phyloP scores from a whole-genome alignment of 2,329 filamentous ascomycete genomes.

The Diaporthe humulicola region DNA sequence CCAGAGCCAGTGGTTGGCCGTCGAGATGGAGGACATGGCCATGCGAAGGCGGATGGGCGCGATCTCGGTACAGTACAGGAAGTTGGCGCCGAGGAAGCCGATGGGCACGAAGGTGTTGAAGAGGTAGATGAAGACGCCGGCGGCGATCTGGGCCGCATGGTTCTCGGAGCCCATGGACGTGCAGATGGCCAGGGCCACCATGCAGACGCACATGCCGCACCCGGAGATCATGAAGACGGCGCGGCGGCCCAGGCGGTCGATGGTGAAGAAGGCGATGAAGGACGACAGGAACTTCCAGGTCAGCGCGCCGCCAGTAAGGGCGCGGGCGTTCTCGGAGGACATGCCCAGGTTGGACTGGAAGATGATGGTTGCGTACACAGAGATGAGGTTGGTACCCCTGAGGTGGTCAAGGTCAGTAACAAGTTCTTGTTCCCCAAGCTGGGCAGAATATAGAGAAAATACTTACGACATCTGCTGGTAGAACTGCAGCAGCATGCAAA shows the following conservation, averaged over 20 bases:
- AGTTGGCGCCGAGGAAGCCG: conserved; percentile 71
- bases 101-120: conserved; percentile 73
- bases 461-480: conserved; percentile 60
- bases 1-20: conserved; percentile 67
- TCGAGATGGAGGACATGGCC: conserved; percentile 68
- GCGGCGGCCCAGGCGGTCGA: conserved; percentile 64
- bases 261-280: conserved; percentile 62
- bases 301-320: conserved; percentile 62
- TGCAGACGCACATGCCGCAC: conserved; percentile 66
- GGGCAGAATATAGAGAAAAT: no score
- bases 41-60: conserved; percentile 65
- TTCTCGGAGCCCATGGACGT: conserved; percentile 62
- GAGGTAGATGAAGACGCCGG: conserved; percentile 69
- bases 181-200: conserved; percentile 65
- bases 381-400: conserved; percentile 60
- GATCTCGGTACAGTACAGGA: conserved; percentile 71
- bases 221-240: conserved; percentile 66
- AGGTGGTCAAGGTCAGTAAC: not conserved
- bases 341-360: conserved; percentile 58
- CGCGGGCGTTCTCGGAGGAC: conserved; percentile 52
- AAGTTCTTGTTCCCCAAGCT: no score
- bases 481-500: conserved; percentile 64
- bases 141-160: conserved; percentile 61
- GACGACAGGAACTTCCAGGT: conserved; percentile 69
- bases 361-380: conserved; percentile 58